Percentiles rank a stretch among this genome's conserved stretches.
phyloP scores from a whole-genome alignment of 2,329 filamentous ascomycete species.

The Fusarium udum region DNA sequence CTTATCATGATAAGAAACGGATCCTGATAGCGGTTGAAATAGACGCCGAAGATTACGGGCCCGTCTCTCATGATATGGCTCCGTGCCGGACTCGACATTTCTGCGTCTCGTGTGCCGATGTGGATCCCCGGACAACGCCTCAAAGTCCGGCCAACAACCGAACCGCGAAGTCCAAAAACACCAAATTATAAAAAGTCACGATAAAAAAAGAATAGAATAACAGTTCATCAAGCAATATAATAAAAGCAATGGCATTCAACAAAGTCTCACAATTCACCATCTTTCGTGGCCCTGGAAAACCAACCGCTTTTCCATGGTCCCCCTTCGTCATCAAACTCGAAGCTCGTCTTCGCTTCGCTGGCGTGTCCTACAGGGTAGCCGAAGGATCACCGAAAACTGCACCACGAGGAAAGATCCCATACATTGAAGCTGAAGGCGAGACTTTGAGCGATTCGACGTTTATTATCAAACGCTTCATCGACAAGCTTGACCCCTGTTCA shows the following conservation, averaged over 20 bases:
- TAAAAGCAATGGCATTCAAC: neutral
- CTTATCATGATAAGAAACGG: neutral
- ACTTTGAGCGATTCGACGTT: slow-evolving; percentile 62
- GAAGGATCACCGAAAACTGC: slow-evolving; percentile 56
- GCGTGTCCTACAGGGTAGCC: slow-evolving; percentile 56
- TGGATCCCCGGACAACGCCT: slow-evolving; percentile 9
- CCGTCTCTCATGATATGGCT: neutral
- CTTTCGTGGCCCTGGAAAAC: slow-evolving; percentile 59
- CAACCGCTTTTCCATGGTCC: slow-evolving; percentile 61
- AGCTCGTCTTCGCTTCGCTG: slow-evolving; percentile 65
- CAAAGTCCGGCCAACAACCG: slow-evolving; percentile 6
- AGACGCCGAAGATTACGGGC: neutral
- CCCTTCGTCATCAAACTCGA: slow-evolving; percentile 72
- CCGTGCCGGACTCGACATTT: slow-evolving; percentile 3
- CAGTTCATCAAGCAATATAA: no score
- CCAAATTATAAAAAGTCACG: neutral
- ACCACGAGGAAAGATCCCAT: slow-evolving; percentile 70
- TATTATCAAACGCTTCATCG: slow-evolving; percentile 59
- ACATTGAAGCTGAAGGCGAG: slow-evolving; percentile 53
- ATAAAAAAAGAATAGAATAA: neutral
- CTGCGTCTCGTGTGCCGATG: neutral
- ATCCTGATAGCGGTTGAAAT: neutral
- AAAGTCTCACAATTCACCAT: slow-evolving; percentile 44
- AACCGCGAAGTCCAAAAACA: neutral
- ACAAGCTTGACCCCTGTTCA: slow-evolving; percentile 50